phyloP scores from a whole-genome alignment of 441 rosid genomes.

The Bocquillonia castaneifolia region DNA sequence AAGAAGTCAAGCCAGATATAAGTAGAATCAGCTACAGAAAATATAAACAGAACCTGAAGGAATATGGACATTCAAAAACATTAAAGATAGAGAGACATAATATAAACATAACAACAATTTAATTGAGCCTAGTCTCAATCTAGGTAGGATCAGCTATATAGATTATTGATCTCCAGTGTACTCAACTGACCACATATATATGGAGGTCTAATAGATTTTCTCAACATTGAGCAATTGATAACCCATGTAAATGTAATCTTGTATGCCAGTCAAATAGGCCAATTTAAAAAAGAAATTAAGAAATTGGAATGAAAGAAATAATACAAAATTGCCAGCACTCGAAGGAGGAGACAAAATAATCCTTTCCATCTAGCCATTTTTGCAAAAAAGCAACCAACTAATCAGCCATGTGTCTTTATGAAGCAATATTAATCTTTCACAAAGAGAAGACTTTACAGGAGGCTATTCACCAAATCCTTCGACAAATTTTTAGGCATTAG shows the following conservation, averaged over 20 bases:
- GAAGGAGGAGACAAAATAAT: not conserved
- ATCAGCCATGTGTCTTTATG: not conserved
- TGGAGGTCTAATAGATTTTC: too few species aligned
- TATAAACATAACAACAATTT: not conserved
- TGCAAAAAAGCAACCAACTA: not conserved
- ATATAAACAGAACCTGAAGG: not conserved
- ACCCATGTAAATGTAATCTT: too few species aligned
- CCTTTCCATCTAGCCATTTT: not conserved
- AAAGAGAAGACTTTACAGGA: not conserved
- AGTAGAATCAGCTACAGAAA: not conserved
- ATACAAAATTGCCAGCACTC: not conserved
- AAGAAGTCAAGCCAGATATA: not conserved
- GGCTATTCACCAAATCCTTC: too few species aligned
- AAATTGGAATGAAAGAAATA: not conserved
- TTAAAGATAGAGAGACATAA: not conserved
- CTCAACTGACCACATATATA: too few species aligned
- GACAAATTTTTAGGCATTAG: not conserved
- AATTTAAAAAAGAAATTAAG: not conserved
- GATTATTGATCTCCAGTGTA: not conserved
- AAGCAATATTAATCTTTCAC: not conserved
- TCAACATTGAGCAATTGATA: too few species aligned
- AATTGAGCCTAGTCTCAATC: constrained; percentile 6
- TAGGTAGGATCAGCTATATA: not conserved
- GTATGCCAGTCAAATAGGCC: too few species aligned
- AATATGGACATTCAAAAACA: not conserved